Conservation (phyloP, 1,139 yeast species). For the Saccharomyces hybrid region DNA sequence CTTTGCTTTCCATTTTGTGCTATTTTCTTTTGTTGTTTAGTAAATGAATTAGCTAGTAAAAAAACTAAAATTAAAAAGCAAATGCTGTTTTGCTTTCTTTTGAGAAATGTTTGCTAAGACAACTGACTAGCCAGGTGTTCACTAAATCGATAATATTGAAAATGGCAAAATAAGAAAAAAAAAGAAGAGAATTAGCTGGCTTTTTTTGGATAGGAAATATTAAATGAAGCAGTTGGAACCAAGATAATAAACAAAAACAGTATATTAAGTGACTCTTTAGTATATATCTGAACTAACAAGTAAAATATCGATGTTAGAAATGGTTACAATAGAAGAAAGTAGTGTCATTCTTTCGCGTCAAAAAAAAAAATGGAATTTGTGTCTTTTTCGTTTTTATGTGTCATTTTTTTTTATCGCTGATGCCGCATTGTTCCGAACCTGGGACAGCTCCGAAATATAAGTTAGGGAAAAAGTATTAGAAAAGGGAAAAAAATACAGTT, state of each 20-base stretch:
- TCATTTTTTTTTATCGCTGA: background rate
- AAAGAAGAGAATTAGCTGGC: background rate
- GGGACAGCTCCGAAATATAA: background rate
- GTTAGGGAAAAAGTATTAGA: background rate
- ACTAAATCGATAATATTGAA: background rate
- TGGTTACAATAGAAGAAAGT: background rate
- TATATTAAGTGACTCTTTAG: background rate
- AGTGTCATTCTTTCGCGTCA: background rate
- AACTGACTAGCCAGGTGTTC: background rate
- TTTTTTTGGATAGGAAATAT: background rate
- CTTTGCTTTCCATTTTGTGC: constrained; percentile 8
- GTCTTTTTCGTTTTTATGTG: background rate
- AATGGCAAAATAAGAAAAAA: background rate
- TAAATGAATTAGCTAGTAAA: background rate
- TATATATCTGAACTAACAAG: background rate
- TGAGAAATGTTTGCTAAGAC: background rate
- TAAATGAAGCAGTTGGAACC: background rate
- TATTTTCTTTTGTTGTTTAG: constrained; percentile 4
- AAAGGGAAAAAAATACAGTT: background rate
- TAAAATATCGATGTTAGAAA: background rate
- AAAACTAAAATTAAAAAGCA: constrained; percentile 2
- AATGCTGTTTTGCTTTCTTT: constrained; percentile 1
- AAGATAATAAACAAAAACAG: background rate
- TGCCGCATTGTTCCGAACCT: background rate
- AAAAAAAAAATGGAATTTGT: background rate